Evolutionary conservation across 2,329 filamentous ascomycete species (phyloP), one percentile per base, ranked within the genome.

Genomic region (Apiospora saccharicola): DNA sequence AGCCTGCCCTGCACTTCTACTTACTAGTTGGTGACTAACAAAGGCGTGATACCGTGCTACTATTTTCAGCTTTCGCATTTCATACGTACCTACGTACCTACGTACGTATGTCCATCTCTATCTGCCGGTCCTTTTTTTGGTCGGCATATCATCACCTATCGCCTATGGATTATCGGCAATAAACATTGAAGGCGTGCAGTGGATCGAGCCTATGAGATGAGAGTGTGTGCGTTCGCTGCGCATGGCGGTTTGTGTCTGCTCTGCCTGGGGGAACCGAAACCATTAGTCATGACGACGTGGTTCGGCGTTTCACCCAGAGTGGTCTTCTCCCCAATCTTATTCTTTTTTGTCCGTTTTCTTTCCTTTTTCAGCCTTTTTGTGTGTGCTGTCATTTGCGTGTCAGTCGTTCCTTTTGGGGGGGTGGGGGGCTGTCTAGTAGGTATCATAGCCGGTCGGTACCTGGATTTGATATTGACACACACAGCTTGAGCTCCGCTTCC

Each of bases 201-300:
- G 26, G 30, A 34, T 61, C 26, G 26, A 30, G 13, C 26, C 12
- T 14, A 22, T 57, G 14, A 19, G 30, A 22, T 57, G 14, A 19
- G 30, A 19, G 30, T 16, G 51, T 26, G 51, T 34, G 51, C 30
- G 26, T 57, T 57, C 37, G 10, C 37, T 41, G 37, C 37, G 37
- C 37, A 41, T 10, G 37, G 37, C 10, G 37, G 37, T 41, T 41
- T 41, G 37, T 30, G 37, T 41, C 37, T 57, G 14, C 51, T 34
- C 14, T 2, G n/a, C n/a, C 7, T 30, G 26, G n/a, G 13, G 24
- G 30, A 37, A 37, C 19, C 30, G 53, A 61, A 61, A 61, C 12
- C 30, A n/a, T 64, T 64, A 64, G 57, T 64, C 57, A 64, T 41
- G 57, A n/a, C 57, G 34, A 64, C 57, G 57, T 64, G 57, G 57